Evolutionary conservation across 2,329 filamentous ascomycete species (phyloP), one percentile per base, ranked within the genome.

Genomic region (Xylariaceae sp.): DNA sequence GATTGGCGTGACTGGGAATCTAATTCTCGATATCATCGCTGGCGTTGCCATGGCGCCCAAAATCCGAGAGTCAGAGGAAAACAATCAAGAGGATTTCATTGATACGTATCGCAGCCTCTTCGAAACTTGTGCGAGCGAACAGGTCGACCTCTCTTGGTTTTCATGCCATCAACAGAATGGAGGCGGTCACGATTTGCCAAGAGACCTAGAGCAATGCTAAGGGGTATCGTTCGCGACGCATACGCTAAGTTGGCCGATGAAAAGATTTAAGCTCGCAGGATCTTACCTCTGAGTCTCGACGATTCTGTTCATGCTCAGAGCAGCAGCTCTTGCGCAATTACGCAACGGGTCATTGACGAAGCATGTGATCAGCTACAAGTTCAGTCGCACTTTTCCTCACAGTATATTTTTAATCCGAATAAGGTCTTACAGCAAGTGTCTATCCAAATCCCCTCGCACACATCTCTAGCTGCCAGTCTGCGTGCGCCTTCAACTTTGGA

Each of bases 1-100:
- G 6, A 57, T 57, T 32, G 47, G 59, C 14, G 50, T 60, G 14
- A 56, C 55, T 6, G 53, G 55, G 3, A 57, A 60, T n/a, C 19
- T 53, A 14, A 48, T 42, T 12, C 51, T 51, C 40, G 48, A 53
- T 34, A 45, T 53, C 20, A 53, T 53, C 16, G 23, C 45, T 17
- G 32, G n/a, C 11, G 40, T 50, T 14, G 44, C 49, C 14, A 47
- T 56, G 44, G 48, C 48, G 16, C 43, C 48, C 20, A 22, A 44
- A 11, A 14, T 11, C 7, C 21, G 27, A 22, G n/a, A n/a, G n/a
- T n/a, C n/a, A n/a, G n/a, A n/a, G n/a, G n/a, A n/a, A n/a, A n/a
- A n/a, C n/a, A 22, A 23, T 7, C 22, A 17, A 16, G 25, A 25
- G n/a, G 46, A 49, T 22, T 45, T 49, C 20, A 39, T 44, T 6